A percentile compares a stretch with the other conserved stretches of the same genome.
Evolutionary conservation across 2,329 filamentous ascomycete species (phyloP).

Genomic region (Hypomyces rosellus): DNA sequence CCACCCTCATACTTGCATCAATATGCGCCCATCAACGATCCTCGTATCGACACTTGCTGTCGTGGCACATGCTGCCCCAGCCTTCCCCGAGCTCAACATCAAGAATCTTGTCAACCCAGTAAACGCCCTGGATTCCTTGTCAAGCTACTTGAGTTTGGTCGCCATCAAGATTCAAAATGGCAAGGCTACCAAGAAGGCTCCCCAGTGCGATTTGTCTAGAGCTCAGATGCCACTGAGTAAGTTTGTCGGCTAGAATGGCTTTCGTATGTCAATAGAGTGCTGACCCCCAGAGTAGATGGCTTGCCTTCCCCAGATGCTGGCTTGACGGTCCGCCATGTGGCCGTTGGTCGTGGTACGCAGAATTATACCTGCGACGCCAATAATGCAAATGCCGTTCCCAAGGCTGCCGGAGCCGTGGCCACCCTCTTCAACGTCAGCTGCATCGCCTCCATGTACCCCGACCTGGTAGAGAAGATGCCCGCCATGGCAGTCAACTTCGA

Average conservation of each 20-base stretch:
- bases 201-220: constrained; percentile 48
- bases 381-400: constrained; percentile 56
- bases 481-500: constrained; percentile 62
- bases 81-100: constrained; percentile 31
- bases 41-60: constrained; percentile 39
- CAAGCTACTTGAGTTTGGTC: constrained; percentile 56
- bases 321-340: constrained; percentile 66
- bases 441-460: constrained; percentile 62
- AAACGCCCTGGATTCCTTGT: constrained; percentile 40
- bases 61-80: constrained; percentile 42
- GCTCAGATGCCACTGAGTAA: constrained; percentile 46
- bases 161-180: constrained; percentile 47
- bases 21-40: constrained; percentile 47
- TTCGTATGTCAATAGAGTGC: not conserved
- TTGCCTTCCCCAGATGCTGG: constrained; percentile 57
- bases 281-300: constrained; percentile 27
- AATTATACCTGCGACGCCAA: constrained; percentile 80
- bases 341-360: constrained; percentile 80
- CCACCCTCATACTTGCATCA: constrained; percentile 13
- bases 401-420: constrained; percentile 66
- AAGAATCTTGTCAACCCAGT: constrained; percentile 30
- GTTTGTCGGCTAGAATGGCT: constrained; percentile 16
- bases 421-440: constrained; percentile 86
- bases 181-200: constrained; percentile 33
- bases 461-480: constrained; percentile 59